phyloP scores from a whole-genome alignment of 129 eudicot species.

The Dittrichia graveolens region DNA sequence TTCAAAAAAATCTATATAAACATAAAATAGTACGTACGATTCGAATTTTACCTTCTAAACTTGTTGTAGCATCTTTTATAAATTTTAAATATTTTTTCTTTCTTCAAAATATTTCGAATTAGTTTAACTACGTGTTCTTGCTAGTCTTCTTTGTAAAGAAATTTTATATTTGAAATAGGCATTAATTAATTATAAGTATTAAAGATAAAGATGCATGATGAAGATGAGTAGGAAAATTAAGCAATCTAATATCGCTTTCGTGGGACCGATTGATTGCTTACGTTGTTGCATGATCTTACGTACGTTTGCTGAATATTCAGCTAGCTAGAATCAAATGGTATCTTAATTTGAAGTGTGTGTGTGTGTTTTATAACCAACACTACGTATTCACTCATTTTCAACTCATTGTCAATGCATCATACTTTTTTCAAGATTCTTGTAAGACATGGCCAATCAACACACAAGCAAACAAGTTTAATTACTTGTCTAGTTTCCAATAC shows the following conservation, averaged over 20 bases:
- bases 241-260: conserved; percentile 10
- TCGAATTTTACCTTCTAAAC: no score
- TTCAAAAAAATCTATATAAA: no score
- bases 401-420: conserved; percentile 35
- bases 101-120: no score
- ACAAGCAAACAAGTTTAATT: conserved; percentile 8
- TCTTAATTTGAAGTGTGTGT: conserved; percentile 5
- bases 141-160: no score
- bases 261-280: conserved; percentile 2
- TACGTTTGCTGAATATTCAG: conserved; percentile 5
- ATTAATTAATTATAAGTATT: neutral
- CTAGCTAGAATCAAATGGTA: conserved; percentile 7
- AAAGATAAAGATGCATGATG: conserved; percentile 17
- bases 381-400: conserved; percentile 33
- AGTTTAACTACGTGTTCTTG: no score
- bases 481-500: conserved; percentile 6
- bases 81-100: no score
- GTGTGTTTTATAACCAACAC: no score
- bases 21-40: no score
- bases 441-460: conserved; percentile 24
- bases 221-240: neutral
- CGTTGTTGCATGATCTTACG: conserved; percentile 15
- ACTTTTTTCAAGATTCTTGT: conserved; percentile 24
- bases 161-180: no score
- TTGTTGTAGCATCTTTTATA: no score